Base-by-base conservation (phyloP, 805 yeast species). In the Brettanomyces sp. region DNA sequence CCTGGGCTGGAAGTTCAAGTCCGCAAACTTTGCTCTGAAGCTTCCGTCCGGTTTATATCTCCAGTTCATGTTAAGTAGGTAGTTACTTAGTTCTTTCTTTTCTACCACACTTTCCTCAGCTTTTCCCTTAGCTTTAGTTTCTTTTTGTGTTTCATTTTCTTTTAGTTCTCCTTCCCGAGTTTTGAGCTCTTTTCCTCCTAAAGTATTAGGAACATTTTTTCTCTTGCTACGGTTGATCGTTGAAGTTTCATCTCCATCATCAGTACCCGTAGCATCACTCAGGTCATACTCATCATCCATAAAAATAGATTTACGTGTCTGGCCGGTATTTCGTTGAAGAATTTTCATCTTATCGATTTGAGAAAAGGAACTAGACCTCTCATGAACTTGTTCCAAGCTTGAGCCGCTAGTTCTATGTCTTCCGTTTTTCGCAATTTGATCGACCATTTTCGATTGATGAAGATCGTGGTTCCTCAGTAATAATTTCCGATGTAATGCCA, bases 11-110 rank as follows among this genome's bases (percentile, higher is more conserved):
- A 79, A 78, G 24, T 67, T 67, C 21, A 77, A 67, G 57, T 80
- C 86, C 4, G 73, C 71, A 55, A 79, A 79, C 45, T 74, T 69
- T 3, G 82, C 78, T 28, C 74, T 61, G 50, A 67, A 68, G 37
- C 63, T 40, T 4, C 70, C 70, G 42, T 66, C 65, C 21, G 50
- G 48, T 7, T 53, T 53, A 48, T 52, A 54, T 35, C 66, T 41
- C 23, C 43, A 12, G 37, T 41, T 53, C 59, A 35, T 55, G 52
- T 36, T 50, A 56, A 34, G 49, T 49, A 41, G 49, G 46, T 21
- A 48, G 39, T 14, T 6, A 14, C 25, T 22, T 6, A 33, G n/a
- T 11, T 32, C 32, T 33, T 32, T 13, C n/a, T 32, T 36, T 32
- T 22, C 25, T 18, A 35, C 5, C 8, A 8, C 28, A n/a, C 11